Conservation (phyloP, 2,329 filamentous ascomycete genomes). For the Sphaceloma murrayae region DNA sequence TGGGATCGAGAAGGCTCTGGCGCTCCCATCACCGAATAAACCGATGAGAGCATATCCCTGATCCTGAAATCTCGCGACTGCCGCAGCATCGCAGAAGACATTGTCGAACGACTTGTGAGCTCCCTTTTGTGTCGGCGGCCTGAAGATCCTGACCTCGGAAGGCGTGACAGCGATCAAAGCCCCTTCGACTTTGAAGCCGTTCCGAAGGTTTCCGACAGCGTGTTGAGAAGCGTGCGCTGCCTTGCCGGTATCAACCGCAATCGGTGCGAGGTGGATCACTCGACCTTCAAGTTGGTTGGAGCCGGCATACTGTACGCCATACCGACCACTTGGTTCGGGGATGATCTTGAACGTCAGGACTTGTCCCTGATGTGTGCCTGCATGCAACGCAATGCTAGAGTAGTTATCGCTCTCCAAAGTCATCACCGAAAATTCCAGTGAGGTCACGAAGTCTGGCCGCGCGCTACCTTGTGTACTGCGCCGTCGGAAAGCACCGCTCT, state of each 20-base stretch:
- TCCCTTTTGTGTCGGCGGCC: slow-evolving; percentile 75
- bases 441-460: slow-evolving; percentile 62
- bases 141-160: slow-evolving; percentile 75
- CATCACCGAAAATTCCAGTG: slow-evolving; percentile 73
- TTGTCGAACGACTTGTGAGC: slow-evolving; percentile 84
- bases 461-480: slow-evolving; percentile 41
- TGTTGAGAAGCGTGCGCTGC: slow-evolving; percentile 65
- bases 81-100: slow-evolving; percentile 69
- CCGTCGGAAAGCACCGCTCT: slow-evolving; percentile 61
- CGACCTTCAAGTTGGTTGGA: slow-evolving; percentile 54
- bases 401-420: slow-evolving; percentile 89
- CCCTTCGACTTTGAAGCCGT: slow-evolving; percentile 66
- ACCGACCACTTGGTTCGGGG: slow-evolving; percentile 59
- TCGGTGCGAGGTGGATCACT: slow-evolving; percentile 68
- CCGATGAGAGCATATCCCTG: slow-evolving; percentile 71
- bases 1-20: slow-evolving; percentile 78
- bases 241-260: slow-evolving; percentile 67
- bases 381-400: slow-evolving; percentile 86
- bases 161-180: slow-evolving; percentile 67
- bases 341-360: slow-evolving; percentile 85
- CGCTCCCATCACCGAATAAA: slow-evolving; percentile 72
- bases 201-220: slow-evolving; percentile 65
- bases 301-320: slow-evolving; percentile 63
- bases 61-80: slow-evolving; percentile 60
- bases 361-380: slow-evolving; percentile 77